These are phyloP conservation scores for Aspergillus sp. DNA, from an alignment of 2,329 filamentous ascomycete genomes.

Conservation along the genomic window DNA sequence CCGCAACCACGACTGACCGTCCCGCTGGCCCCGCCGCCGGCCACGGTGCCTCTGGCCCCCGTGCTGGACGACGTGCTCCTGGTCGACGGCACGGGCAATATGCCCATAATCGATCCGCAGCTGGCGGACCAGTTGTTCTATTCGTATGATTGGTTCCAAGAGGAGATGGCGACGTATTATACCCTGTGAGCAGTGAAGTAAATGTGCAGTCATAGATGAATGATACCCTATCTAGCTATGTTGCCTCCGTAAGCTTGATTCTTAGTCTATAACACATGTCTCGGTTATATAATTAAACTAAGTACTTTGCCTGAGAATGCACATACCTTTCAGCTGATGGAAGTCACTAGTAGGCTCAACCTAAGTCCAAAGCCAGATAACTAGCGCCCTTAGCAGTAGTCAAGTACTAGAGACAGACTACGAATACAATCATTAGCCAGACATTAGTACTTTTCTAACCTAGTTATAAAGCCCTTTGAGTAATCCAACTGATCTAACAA, in stretches of 20 bases:
- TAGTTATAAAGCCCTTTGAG: no score
- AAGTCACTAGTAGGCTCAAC: no score
- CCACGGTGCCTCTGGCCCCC: slow-evolving; percentile 22
- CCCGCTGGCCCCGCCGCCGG: slow-evolving; percentile 1
- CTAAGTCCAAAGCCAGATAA: no score
- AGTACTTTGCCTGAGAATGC: neutral
- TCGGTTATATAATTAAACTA: no score
- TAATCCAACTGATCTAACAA: no score
- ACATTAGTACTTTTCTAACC: no score
- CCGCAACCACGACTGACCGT: neutral
- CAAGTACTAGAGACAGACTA: no score
- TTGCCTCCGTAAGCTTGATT: slow-evolving; percentile 2
- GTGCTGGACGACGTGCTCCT: slow-evolving; percentile 29
- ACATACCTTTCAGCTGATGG: no score
- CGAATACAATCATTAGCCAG: no score
- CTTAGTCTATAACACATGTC: neutral
- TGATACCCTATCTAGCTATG: neutral
- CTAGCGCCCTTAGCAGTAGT: no score
- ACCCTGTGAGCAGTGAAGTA: slow-evolving; percentile 17
- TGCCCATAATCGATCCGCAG: slow-evolving; percentile 28
- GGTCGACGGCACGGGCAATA: slow-evolving; percentile 22
- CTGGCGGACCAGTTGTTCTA: slow-evolving; percentile 31
- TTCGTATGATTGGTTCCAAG: slow-evolving; percentile 33
- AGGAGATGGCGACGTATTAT: slow-evolving; percentile 34
- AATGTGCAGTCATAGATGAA: neutral